Evolutionary conservation across 305 asterid species (phyloP).

Genomic region (Petunia hybrid): DNA sequence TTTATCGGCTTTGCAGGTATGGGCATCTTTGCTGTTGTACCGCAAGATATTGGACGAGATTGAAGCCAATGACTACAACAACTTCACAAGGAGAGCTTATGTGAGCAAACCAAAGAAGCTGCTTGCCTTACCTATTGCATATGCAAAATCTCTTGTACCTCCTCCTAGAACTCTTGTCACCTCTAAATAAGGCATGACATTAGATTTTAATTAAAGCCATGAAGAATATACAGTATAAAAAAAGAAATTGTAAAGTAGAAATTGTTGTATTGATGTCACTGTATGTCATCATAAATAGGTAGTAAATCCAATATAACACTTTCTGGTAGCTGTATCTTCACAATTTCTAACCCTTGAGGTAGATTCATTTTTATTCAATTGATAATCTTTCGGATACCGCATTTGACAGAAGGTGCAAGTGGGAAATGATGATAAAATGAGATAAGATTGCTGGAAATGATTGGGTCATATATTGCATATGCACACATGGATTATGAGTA

Average conservation of each 20-base stretch:
- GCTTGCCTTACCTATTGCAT: slow-evolving; percentile 80
- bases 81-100: slow-evolving; percentile 88
- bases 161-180: slow-evolving; percentile 48
- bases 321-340: not conserved
- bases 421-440: too few species aligned
- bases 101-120: slow-evolving; percentile 89
- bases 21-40: slow-evolving; percentile 78
- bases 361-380: not conserved
- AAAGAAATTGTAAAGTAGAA: not conserved
- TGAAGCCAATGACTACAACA: slow-evolving; percentile 95
- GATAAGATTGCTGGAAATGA: too few species aligned
- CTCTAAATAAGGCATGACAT: slow-evolving; percentile 35
- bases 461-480: too few species aligned
- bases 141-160: slow-evolving; percentile 79
- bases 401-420: too few species aligned
- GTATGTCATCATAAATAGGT: slow-evolving; percentile 10
- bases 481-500: too few species aligned
- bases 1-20: slow-evolving; percentile 54
- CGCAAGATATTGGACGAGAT: slow-evolving; percentile 90
- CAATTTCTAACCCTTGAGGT: not conserved
- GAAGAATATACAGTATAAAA: not conserved
- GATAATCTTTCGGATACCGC: not conserved
- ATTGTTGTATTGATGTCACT: not conserved
- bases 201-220: not conserved
- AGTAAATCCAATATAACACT: not conserved